Evolutionary conservation across 306 rosid genomes (phyloP).

Genomic region (Sicyos baderoa): DNA sequence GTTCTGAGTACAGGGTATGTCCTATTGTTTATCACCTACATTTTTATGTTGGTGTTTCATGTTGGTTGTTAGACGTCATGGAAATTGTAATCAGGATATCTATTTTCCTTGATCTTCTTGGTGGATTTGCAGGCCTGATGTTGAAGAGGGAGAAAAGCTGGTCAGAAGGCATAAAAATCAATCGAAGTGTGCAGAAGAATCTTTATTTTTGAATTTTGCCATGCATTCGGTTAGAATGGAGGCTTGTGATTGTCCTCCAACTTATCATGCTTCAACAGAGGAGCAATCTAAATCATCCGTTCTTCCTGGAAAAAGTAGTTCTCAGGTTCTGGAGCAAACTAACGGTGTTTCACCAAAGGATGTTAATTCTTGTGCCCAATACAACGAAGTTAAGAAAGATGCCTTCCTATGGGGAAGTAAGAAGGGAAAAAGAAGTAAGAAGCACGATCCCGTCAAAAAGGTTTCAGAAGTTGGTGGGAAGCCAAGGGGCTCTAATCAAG

Average conservation of each 20-base stretch:
- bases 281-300: slow-evolving; percentile 57
- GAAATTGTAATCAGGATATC: neutral
- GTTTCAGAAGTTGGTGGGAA: slow-evolving; percentile 78
- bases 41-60: slow-evolving; percentile 3
- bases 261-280: slow-evolving; percentile 46
- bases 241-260: slow-evolving; percentile 98
- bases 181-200: slow-evolving; percentile 77
- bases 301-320: slow-evolving; percentile 55
- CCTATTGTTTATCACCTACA: neutral
- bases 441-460: slow-evolving; percentile 48
- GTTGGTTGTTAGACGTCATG: slow-evolving; percentile 18
- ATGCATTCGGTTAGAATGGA: slow-evolving; percentile 97
- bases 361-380: slow-evolving; percentile 43
- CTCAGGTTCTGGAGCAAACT: slow-evolving; percentile 47
- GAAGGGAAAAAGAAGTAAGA: slow-evolving; percentile 53
- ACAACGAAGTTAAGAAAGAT: slow-evolving; percentile 47
- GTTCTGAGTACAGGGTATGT: slow-evolving; percentile 81
- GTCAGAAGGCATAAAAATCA: slow-evolving; percentile 73
- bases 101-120: slow-evolving; percentile 13
- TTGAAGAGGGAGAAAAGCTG: slow-evolving; percentile 89
- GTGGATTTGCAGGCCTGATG: slow-evolving; percentile 60
- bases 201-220: slow-evolving; percentile 87
- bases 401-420: slow-evolving; percentile 50
- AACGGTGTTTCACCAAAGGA: slow-evolving; percentile 43
- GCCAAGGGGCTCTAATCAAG: slow-evolving; percentile 53